Evolutionary conservation across 2,329 filamentous ascomycete genomes (phyloP), one percentile per base, ranked within the genome.

Genomic region (Colletotrichum falcatum): DNA sequence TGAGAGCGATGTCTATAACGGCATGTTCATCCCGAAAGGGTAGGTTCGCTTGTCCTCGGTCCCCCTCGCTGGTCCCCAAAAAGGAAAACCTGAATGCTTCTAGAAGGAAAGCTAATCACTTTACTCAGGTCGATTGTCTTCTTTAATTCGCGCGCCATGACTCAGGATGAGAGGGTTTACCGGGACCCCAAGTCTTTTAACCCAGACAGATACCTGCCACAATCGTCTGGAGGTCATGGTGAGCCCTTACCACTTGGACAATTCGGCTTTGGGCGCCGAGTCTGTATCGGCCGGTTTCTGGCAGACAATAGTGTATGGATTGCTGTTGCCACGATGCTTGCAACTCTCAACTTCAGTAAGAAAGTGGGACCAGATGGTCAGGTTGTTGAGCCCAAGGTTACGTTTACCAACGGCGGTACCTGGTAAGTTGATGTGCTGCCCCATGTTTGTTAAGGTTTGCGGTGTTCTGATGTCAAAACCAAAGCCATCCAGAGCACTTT

Each of bases 1-100:
- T 1, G 77, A 84, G 56, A 88, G 90, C 66, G 88, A 90, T 65
- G 79, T 84, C 14, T 90, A 90, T 74, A 80, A 86, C 26, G 87
- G 84, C 42, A 86, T 87, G 77, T 83, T 84, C 68, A 89, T 90
- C 60, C 87, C 87, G 12, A 85, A 84, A n/a, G 88, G 88, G 69
- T 71, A 70, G 48, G 65, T 65, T 70, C 35, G 26, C 37, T 65
- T 44, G 37, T 54, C 65, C 60, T 51, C 54, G 33, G 18, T n/a
- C 37, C 54, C 39, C 54, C 55, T 70, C 46, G 53, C 59, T 59
- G 59, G 61, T 14, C 59, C 65, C 18, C 2, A 0, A 4, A 46
- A n/a, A 46, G 23, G 53, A 61, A 60, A 56, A 61, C 53, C 37
- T 54, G 64, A 65, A 70, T 53, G 64, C 58, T 70, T 70, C 67